Conservation (phyloP, 1,139 yeast genomes). For the Tardiomyces blankii region DNA sequence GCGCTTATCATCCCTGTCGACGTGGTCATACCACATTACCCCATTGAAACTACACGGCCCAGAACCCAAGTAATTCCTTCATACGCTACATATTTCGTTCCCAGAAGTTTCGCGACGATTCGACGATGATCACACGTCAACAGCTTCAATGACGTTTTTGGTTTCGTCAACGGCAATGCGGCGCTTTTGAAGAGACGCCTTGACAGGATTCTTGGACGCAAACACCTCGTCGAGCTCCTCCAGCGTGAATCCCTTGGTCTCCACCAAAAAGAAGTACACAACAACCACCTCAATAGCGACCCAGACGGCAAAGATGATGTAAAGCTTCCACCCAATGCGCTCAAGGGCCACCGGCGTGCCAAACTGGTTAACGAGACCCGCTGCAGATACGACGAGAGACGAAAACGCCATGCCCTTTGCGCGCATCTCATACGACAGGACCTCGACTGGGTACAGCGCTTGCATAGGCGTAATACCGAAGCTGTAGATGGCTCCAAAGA, state of each 20-base stretch:
- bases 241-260: slow-evolving; percentile 36
- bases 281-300: slow-evolving; percentile 11
- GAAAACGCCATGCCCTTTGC: slow-evolving; percentile 24
- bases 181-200: slow-evolving; percentile 5
- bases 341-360: slow-evolving; percentile 50
- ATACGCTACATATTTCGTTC: too few species aligned
- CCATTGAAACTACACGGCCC: too few species aligned
- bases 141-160: too few species aligned
- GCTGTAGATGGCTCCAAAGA: slow-evolving; percentile 10
- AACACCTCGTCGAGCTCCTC: slow-evolving; percentile 39
- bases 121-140: too few species aligned
- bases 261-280: slow-evolving; percentile 34
- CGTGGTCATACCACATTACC: too few species aligned
- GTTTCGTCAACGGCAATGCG: background rate
- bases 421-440: slow-evolving; percentile 27
- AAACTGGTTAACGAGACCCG: slow-evolving; percentile 33
- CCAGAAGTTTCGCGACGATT: too few species aligned
- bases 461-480: slow-evolving; percentile 16
- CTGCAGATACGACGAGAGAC: slow-evolving; percentile 15
- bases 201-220: slow-evolving; percentile 15
- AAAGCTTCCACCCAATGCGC: slow-evolving; percentile 47
- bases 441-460: slow-evolving; percentile 27
- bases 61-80: too few species aligned
- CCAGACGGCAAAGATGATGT: slow-evolving; percentile 35
- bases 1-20: too few species aligned